Base-by-base conservation (phyloP, 805 yeast genomes). In the Barnettozyma salicaria region DNA sequence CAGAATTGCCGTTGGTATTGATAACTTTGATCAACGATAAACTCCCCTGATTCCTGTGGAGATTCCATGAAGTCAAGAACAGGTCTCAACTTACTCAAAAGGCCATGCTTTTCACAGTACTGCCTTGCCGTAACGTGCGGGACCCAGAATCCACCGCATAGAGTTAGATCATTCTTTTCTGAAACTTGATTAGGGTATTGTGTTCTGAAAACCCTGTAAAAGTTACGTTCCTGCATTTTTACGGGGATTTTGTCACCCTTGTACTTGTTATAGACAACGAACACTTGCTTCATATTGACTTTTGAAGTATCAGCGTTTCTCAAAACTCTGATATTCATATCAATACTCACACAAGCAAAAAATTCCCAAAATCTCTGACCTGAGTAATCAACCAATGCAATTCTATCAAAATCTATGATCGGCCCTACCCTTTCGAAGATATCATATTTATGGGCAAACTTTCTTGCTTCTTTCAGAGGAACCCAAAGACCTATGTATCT, bases 101-200 rank as follows among this genome's bases (percentile, higher is more conserved):
- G 20, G 0, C 50, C 55, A 29, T 50, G 53, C 31, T 45, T 41
- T 10, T 17, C 25, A 10, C 49, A 34, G 35, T 50, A 52, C 13
- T 37, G 37, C 17, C 30, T 27, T 2, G 43, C 59, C 9, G 33
- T 38, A 5, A 27, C 32, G 1, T 37, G 20, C 12, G 44, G 34
- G 19, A 55, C 45, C 61, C 61, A 56, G 25, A 43, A 48, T 2
- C 61, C 61, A 17, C 61, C 61, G 39, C 56, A 50, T 7, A 56
- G 30, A 1, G 60, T 45, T 1, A 31, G 31, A 16, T 56, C 61
- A 27, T 45, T 45, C 37, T 39, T 42, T 10, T 40, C 36, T 11
- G 29, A 22, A 7, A 50, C 23, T 8, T 37, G 13, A 4, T 12
- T 22, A 5, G 29, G 12, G 30, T 40, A 17, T 1, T 27, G 36